These are phyloP conservation scores for Fragilariopsis cylindrus DNA, from an alignment of 108 stramenopile genomes.

Conservation along the genomic window DNA sequence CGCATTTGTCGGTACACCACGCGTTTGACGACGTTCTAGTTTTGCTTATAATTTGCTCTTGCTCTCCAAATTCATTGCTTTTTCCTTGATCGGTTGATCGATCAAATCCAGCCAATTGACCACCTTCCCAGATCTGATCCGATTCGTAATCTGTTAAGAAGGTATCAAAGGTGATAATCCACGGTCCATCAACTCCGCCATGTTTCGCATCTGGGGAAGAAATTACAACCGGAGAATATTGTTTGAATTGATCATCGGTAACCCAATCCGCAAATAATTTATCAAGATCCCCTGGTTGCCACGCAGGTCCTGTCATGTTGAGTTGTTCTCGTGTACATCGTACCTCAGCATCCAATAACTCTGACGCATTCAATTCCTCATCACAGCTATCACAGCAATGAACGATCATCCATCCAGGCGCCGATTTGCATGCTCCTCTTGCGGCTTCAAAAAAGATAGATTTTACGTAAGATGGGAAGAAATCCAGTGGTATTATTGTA, in stretches of 20 bases:
- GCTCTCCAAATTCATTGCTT: constrained; percentile 36
- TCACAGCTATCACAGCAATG: constrained; percentile 65
- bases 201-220: constrained; percentile 29
- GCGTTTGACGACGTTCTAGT: constrained; percentile 69
- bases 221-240: constrained; percentile 30
- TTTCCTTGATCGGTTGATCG: constrained; percentile 61
- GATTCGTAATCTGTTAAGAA: constrained; percentile 58
- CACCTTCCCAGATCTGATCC: constrained; percentile 22
- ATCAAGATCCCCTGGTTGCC: constrained; percentile 69
- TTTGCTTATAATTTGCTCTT: constrained; percentile 29
- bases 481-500: too few species aligned
- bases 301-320: constrained; percentile 53
- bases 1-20: constrained; percentile 48
- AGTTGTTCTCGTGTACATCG: constrained; percentile 51
- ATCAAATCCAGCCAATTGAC: constrained; percentile 30
- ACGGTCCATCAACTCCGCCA: constrained; percentile 53
- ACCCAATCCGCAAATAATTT: constrained; percentile 52
- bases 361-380: constrained; percentile 44
- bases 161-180: constrained; percentile 80
- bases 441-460: constrained; percentile 10
- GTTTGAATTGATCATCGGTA: constrained; percentile 34
- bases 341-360: constrained; percentile 49
- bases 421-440: constrained; percentile 37
- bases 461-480: too few species aligned
- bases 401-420: constrained; percentile 69